Base-by-base conservation (phyloP, 768 basidiomycete species). In the Amanita pseudoporphyria region DNA sequence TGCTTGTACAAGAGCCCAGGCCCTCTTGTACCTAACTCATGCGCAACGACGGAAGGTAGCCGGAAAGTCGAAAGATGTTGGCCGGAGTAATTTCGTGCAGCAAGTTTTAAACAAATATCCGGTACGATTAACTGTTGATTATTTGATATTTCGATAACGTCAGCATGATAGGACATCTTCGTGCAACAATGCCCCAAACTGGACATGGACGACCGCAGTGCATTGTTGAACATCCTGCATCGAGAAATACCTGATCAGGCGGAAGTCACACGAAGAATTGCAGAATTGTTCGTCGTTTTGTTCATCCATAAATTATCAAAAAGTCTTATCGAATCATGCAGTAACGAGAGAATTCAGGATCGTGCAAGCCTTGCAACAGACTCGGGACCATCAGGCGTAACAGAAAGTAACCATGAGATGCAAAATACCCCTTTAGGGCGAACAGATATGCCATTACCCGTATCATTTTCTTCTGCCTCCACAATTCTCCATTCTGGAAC, bases 1-100 rank as follows among this genome's bases (percentile, higher is more conserved):
- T 6, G 91, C 87, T 0, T 91, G 87, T 64, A 94, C 91, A 5
- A 77, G 91, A 9, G 90, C 90, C 0, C 84, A 92, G 59, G 69
- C 71, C 9, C 70, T 88, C 6, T 65, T 89, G 10, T 84, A 84
- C 60, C 60, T 87, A 24, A 68, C 76, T 1, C 67, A 79, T 54
- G 64, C 71, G 6, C 59, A 60, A 9, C 66, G 67, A 40, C 71
- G 85, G 16, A 76, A 73, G 66, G 64, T 74, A 28, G 73, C 71
- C 9, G 83, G 81, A n/a, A 71, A 78, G 44, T 65, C 66, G 14
- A 77, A 77, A 53, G 58, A 64, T 5, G 77, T 74, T 53, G 57
- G 66, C 1, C 55, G 83, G 4, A 84, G 85, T 3, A 67, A 71
- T 9, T 90, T 90, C 58, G 60, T 92, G 9, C 62, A 65, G 0